Conservation (phyloP, 192 early-diverging fungal genomes). For the Spizellomyces punctatus region DNA sequence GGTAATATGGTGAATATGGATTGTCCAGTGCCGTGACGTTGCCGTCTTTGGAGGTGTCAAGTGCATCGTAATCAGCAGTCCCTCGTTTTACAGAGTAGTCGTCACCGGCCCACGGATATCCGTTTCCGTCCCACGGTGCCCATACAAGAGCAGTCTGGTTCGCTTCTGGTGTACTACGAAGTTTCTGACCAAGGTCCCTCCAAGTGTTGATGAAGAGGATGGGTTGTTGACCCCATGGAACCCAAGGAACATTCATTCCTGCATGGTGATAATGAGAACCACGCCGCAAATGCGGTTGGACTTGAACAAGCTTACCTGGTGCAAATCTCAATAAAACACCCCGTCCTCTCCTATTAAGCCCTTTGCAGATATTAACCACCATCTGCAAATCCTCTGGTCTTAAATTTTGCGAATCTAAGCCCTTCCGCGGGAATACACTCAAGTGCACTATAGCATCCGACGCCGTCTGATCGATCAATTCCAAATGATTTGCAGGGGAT, state of each 20-base stretch:
- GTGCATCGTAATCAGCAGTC: conserved; percentile 13
- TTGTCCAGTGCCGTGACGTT: conserved; percentile 25
- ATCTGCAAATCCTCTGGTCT: neutral
- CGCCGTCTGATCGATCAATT: conserved; percentile 24
- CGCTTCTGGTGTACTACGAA: conserved; percentile 4
- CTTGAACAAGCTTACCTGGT: conserved; percentile 1
- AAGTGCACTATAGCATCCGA: conserved; percentile 34
- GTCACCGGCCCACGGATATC: conserved; percentile 18
- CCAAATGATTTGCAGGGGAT: neutral
- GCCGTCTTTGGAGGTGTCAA: conserved; percentile 41
- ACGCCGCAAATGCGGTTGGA: neutral
- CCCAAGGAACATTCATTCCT: conserved; percentile 23
- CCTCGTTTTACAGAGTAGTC: neutral
- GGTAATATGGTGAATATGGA: conserved; percentile 41
- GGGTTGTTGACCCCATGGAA: conserved; percentile 25
- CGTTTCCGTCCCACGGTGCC: conserved; percentile 26
- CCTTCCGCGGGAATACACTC: conserved; percentile 23
- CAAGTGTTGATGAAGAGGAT: conserved; percentile 4
- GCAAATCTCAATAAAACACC: conserved; percentile 26
- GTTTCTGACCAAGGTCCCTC: neutral
- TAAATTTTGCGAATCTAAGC: conserved; percentile 1
- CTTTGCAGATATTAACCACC: conserved; percentile 9
- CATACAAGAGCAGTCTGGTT: conserved; percentile 33
- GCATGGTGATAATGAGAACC: neutral
- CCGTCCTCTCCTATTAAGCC: conserved; percentile 22